These are phyloP conservation scores for Lichtheimia hyalospora DNA, from an alignment of 371 early-diverging fungal genomes.

Conservation along the genomic window DNA sequence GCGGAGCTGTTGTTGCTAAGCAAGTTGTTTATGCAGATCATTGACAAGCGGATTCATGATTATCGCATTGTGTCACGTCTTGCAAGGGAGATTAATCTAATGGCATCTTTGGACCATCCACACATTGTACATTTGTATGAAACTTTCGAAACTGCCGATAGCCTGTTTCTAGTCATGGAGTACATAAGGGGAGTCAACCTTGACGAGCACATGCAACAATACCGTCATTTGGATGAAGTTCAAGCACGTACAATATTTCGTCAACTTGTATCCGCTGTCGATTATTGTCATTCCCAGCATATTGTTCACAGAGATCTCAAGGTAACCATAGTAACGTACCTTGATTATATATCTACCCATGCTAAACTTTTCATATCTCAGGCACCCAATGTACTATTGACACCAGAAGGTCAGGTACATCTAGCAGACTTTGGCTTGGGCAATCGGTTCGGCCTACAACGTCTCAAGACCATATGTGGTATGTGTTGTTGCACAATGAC, in stretches of 20 bases:
- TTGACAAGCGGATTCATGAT: constrained; percentile 83
- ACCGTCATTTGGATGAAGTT: constrained; percentile 53
- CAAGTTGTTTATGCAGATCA: constrained; percentile 43
- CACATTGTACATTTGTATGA: constrained; percentile 88
- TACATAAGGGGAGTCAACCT: constrained; percentile 58
- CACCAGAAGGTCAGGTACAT: constrained; percentile 47
- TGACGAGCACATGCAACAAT: constrained; percentile 54
- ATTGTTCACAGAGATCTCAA: constrained; percentile 83
- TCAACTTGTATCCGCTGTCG: constrained; percentile 68
- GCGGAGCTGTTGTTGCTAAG: too few relatives aligned
- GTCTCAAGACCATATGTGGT: constrained; percentile 79
- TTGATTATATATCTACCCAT: not conserved
- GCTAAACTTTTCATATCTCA: constrained; percentile 3
- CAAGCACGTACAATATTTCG: constrained; percentile 67
- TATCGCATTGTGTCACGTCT: constrained; percentile 75
- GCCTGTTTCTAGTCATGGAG: constrained; percentile 74
- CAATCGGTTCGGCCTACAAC: constrained; percentile 66
- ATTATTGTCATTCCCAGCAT: constrained; percentile 70
- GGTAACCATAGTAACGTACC: constrained; percentile 24
- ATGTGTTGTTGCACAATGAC: constrained; percentile 3
- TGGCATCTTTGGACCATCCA: constrained; percentile 85
- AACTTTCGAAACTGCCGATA: constrained; percentile 83
- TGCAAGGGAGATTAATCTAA: constrained; percentile 85
- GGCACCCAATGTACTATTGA: constrained; percentile 60
- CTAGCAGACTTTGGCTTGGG: constrained; percentile 82